These are phyloP conservation scores for Pleodorina starrii DNA, from an alignment of 139 green algal species.

Conservation along the genomic window DNA sequence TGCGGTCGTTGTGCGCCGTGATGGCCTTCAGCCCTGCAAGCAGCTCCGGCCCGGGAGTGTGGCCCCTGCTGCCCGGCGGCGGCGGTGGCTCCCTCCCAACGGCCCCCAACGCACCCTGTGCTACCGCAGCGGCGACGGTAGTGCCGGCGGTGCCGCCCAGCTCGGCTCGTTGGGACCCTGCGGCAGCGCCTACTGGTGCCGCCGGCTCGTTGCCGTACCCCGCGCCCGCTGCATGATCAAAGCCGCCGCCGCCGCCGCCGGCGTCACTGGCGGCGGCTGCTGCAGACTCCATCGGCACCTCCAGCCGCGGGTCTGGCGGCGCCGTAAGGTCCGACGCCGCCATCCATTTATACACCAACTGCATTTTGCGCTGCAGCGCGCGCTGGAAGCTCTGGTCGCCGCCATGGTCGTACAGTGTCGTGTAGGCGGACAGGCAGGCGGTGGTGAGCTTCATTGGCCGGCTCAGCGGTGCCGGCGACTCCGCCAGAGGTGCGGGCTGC, in stretches of 20 bases:
- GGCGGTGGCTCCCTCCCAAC: no score
- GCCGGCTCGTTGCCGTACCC: no score
- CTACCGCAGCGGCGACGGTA: no score
- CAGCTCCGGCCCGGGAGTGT: no score
- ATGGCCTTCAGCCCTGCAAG: no score
- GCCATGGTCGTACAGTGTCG: constrained; percentile 34
- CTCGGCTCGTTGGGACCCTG: no score
- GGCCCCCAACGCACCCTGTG: no score
- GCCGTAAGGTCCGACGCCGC: constrained; percentile 25
- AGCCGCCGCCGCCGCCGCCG: not conserved
- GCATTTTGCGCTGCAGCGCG: constrained; percentile 46
- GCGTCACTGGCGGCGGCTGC: not conserved
- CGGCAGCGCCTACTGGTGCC: no score
- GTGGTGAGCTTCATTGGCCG: constrained; percentile 41
- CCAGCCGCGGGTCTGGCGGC: constrained; percentile 24
- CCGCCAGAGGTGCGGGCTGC: not conserved
- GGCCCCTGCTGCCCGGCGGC: no score
- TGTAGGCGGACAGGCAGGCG: constrained; percentile 44
- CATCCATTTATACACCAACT: constrained; percentile 45
- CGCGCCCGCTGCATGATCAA: no score
- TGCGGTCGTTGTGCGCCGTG: no score
- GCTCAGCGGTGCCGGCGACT: not conserved
- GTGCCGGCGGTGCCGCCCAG: no score
- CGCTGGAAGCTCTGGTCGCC: constrained; percentile 45
- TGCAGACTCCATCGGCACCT: not conserved